Percentiles rank a stretch among this genome's conserved stretches.
These are phyloP conservation scores for Pseudocercospora pini-densiflorae DNA, from an alignment of 2,329 filamentous ascomycete genomes.

Conservation along the genomic window DNA sequence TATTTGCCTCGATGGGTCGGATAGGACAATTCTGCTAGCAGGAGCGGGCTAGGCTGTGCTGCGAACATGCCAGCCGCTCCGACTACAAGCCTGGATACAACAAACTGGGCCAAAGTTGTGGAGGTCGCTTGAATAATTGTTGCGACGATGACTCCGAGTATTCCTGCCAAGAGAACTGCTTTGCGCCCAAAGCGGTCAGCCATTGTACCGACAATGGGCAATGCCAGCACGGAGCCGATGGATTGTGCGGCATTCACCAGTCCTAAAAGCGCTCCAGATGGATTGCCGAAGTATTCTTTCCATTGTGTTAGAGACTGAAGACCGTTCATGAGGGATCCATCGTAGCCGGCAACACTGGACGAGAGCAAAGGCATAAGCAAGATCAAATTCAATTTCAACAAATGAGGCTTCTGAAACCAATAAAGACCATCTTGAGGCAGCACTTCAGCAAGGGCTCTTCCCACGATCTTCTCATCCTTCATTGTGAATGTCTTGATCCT, in stretches of 20 bases:
- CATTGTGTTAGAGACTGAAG: conserved; percentile 46
- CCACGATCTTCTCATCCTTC: conserved; percentile 39
- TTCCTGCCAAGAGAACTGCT: conserved; percentile 41
- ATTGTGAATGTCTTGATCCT: conserved; percentile 15
- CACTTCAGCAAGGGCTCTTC: conserved; percentile 40
- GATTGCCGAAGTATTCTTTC: conserved; percentile 48
- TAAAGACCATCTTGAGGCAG: conserved; percentile 47
- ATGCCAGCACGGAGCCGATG: conserved; percentile 46
- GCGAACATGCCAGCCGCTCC: conserved; percentile 31
- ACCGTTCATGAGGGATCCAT: conserved; percentile 52
- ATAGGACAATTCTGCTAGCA: conserved; percentile 29
- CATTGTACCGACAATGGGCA: conserved; percentile 44
- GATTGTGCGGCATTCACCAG: conserved; percentile 46
- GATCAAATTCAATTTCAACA: conserved; percentile 51
- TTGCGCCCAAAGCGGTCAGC: conserved; percentile 50
- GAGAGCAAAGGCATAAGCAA: conserved; percentile 51
- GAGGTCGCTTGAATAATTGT: conserved; percentile 42
- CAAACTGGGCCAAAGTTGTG: conserved; percentile 29
- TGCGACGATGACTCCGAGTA: conserved; percentile 38
- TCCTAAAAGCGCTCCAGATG: conserved; percentile 43
- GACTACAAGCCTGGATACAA: conserved; percentile 27
- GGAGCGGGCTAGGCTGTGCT: conserved; percentile 28
- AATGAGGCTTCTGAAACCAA: conserved; percentile 51
- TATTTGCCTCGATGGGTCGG: conserved; percentile 31
- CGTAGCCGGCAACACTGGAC: conserved; percentile 50